Evolutionary conservation across 345 rosid species (phyloP).

Genomic region (Eucalyptus curtisii): DNA sequence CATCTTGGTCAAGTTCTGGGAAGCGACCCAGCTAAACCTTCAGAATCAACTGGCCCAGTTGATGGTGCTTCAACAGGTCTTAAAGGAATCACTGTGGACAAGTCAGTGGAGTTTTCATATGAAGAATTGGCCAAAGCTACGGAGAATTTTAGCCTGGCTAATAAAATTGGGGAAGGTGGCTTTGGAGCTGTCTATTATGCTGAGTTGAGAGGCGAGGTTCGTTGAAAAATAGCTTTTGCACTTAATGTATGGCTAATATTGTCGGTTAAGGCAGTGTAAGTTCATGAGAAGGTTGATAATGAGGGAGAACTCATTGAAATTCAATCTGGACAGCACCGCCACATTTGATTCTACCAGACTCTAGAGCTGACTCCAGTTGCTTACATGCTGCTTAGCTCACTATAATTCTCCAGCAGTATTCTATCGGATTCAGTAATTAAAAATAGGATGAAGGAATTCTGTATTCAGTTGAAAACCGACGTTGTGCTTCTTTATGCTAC

Average conservation of each 20-base stretch:
- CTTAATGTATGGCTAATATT: background rate
- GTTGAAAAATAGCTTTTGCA: background rate
- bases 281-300: background rate
- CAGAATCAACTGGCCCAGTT: slow-evolving; percentile 9
- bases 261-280: background rate
- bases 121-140: slow-evolving; percentile 92
- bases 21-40: slow-evolving; percentile 9
- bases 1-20: slow-evolving; percentile 10
- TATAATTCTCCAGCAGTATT: background rate
- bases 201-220: slow-evolving; percentile 88
- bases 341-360: background rate
- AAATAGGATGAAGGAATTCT: background rate
- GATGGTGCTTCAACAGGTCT: slow-evolving; percentile 24
- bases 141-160: slow-evolving; percentile 70
- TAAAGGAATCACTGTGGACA: slow-evolving; percentile 62
- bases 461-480: background rate
- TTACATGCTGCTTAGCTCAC: background rate
- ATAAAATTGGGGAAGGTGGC: slow-evolving; percentile 91
- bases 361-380: background rate
- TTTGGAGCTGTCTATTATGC: slow-evolving; percentile 90
- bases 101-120: slow-evolving; percentile 76
- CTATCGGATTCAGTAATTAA: background rate
- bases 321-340: background rate
- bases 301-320: background rate
- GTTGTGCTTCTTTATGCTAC: background rate